These are phyloP conservation scores for Rhodomyrtus psidioides DNA, from an alignment of 441 rosid genomes.

Conservation along the genomic window DNA sequence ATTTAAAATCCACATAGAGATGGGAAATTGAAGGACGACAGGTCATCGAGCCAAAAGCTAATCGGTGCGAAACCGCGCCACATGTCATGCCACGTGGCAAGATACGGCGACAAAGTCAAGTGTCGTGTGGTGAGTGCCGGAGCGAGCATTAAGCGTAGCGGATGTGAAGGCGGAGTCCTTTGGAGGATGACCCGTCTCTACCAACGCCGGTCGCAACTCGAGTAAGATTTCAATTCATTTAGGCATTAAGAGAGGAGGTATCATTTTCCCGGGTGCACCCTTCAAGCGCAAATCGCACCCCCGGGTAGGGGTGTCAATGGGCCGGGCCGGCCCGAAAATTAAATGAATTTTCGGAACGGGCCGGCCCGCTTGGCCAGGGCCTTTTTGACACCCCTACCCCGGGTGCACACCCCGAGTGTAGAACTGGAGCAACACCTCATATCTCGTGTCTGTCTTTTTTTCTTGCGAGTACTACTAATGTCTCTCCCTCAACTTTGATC, in stretches of 20 bases:
- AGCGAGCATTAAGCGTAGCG: neutral
- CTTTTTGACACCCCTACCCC: too few species aligned
- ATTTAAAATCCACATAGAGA: neutral
- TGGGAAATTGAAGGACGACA: neutral
- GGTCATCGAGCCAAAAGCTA: neutral
- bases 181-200: neutral
- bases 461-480: neutral
- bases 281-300: fast-evolving
- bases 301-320: too few species aligned
- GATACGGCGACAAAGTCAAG: too few species aligned
- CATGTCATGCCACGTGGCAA: too few species aligned
- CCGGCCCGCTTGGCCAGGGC: too few species aligned
- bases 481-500: neutral
- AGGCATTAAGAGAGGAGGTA: neutral
- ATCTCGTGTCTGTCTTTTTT: neutral
- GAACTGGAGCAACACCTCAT: neutral
- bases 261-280: neutral
- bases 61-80: neutral
- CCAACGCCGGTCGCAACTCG: fast-evolving
- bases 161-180: neutral
- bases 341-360: too few species aligned
- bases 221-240: neutral
- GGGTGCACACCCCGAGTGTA: fast-evolving
- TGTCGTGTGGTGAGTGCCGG: fast-evolving
- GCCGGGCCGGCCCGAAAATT: too few species aligned